Evolutionary conservation across 352 stramenopile genomes (phyloP).

Genomic region (Phytophthora macrochlamydospora): DNA sequence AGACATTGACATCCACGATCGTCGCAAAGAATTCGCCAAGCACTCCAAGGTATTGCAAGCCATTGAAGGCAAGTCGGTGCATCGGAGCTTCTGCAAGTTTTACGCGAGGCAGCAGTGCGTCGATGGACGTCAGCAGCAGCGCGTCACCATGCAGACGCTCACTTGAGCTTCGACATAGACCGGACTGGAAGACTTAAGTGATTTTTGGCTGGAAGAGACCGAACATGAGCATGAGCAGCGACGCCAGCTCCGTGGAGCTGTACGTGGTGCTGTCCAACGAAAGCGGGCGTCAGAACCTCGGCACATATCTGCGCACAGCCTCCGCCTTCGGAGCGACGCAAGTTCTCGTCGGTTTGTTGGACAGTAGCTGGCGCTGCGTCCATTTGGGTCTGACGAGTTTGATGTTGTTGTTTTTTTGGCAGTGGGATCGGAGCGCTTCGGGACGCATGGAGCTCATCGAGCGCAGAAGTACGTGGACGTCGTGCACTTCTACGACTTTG

Average conservation of each 20-base stretch:
- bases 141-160: conserved; percentile 39
- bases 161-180: conserved; percentile 14
- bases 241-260: conserved; percentile 37
- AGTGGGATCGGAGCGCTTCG: conserved; percentile 82
- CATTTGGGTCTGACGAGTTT: conserved; percentile 5
- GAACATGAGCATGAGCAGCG: conserved; percentile 14
- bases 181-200: not conserved
- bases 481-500: conserved; percentile 74
- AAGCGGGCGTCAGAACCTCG: conserved; percentile 75
- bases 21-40: conserved; percentile 33
- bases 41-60: conserved; percentile 73
- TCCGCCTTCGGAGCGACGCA: conserved; percentile 76
- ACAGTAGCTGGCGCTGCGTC: not conserved
- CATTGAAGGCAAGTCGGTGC: conserved; percentile 34
- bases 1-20: conserved; percentile 21
- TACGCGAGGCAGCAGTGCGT: conserved; percentile 61
- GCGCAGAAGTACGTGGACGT: conserved; percentile 85
- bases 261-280: conserved; percentile 82
- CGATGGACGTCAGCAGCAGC: conserved; percentile 31
- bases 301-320: conserved; percentile 77
- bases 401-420: not conserved
- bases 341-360: conserved; percentile 69
- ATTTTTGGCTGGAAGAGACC: conserved; percentile 18
- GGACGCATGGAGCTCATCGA: conserved; percentile 75
- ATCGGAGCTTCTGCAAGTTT: conserved; percentile 74